A percentile compares a stretch with the other conserved stretches of the same genome.
These are phyloP conservation scores for Colletotrichum spaethianum DNA, from an alignment of 2,329 filamentous ascomycete genomes.

Conservation along the genomic window DNA sequence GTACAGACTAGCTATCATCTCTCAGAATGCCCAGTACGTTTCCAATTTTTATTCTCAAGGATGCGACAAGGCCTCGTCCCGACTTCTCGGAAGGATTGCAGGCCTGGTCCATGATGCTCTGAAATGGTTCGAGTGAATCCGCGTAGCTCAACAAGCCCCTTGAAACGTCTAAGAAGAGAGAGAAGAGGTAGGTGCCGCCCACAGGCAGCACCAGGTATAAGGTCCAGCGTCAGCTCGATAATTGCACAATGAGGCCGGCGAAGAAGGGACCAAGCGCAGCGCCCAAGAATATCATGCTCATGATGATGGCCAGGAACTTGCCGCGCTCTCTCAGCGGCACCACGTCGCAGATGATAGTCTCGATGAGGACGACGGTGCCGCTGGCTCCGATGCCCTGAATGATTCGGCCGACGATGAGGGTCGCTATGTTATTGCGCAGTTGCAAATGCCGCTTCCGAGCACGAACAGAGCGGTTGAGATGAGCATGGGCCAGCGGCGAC, in stretches of 20 bases:
- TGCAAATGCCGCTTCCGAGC: conserved; percentile 45
- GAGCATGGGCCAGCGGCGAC: conserved; percentile 44
- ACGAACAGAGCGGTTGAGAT: conserved; percentile 42
- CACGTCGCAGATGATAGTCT: conserved; percentile 57
- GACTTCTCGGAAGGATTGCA: neutral
- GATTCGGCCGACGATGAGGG: conserved; percentile 59
- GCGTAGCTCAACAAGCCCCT: neutral
- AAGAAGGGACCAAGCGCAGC: conserved; percentile 52
- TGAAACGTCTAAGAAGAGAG: conserved; percentile 31
- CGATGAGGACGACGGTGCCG: conserved; percentile 43
- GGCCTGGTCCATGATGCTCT: neutral
- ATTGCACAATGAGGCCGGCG: conserved; percentile 46
- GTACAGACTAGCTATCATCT: neutral
- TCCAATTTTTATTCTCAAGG: neutral
- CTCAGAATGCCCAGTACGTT: neutral
- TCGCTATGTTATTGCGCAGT: conserved; percentile 42
- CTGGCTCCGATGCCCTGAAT: conserved; percentile 58
- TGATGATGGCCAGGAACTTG: conserved; percentile 53
- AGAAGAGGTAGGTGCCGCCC: conserved; percentile 43
- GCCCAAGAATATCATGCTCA: conserved; percentile 52
- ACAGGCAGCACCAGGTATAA: conserved; percentile 60
- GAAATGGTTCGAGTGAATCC: neutral
- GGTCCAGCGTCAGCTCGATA: conserved; percentile 57
- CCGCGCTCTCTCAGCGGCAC: conserved; percentile 62
- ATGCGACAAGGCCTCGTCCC: neutral